These are phyloP conservation scores for Nemania abortiva DNA, from an alignment of 2,329 filamentous ascomycete genomes.

Conservation along the genomic window DNA sequence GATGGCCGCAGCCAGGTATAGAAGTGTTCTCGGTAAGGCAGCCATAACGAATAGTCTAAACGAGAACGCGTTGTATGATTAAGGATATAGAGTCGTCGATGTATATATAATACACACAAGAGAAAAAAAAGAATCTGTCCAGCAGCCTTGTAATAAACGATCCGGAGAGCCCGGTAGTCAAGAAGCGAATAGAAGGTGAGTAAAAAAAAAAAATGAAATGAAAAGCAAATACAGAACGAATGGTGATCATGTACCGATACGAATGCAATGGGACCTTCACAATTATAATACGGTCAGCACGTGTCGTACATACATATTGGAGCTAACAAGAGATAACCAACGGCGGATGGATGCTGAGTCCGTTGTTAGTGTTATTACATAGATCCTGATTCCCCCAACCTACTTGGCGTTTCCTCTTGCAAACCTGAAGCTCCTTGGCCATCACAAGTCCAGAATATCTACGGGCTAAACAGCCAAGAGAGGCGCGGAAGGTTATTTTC, in stretches of 20 bases:
- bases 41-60: constrained; percentile 36
- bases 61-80: background rate
- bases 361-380: background rate
- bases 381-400: constrained; percentile 3
- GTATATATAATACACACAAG: background rate
- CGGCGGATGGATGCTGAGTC: constrained; percentile 9
- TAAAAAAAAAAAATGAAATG: background rate
- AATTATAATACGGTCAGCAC: constrained; percentile 23
- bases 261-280: background rate
- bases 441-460: constrained; percentile 17
- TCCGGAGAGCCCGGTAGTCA: background rate
- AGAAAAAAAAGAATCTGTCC: background rate
- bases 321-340: constrained; percentile 2
- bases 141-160: constrained; percentile 15
- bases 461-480: constrained; percentile 17
- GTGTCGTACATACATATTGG: background rate
- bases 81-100: background rate
- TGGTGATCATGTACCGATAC: background rate
- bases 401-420: constrained; percentile 29
- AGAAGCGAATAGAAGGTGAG: background rate
- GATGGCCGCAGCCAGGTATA: constrained; percentile 46
- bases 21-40: constrained; percentile 36
- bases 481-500: constrained; percentile 18
- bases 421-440: constrained; percentile 35
- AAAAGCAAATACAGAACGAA: background rate